A percentile compares a stretch with the other conserved stretches of the same genome.
These are phyloP conservation scores for Magnaporthales sp. DNA, from an alignment of 2,329 filamentous ascomycete genomes.

Conservation along the genomic window DNA sequence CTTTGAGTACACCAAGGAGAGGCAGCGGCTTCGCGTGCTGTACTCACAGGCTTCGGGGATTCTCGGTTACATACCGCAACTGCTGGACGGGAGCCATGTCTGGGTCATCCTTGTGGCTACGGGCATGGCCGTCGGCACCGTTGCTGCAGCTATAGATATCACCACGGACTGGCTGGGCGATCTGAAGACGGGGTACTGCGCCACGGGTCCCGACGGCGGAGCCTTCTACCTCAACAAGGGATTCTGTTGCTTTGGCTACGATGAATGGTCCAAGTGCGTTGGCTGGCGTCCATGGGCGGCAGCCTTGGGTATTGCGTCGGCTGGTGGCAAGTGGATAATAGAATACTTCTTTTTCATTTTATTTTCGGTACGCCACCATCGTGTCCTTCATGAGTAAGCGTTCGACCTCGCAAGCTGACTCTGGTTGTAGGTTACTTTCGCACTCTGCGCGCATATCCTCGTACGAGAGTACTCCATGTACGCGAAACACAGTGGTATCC, in stretches of 20 bases:
- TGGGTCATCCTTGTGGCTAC: conserved; percentile 86
- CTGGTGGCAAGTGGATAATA: conserved; percentile 66
- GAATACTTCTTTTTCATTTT: conserved; percentile 81
- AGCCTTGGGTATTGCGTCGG: conserved; percentile 58
- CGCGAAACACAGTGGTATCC: conserved; percentile 91
- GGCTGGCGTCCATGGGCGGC: conserved; percentile 84
- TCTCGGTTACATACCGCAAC: conserved; percentile 60
- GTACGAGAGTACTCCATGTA: conserved; percentile 80
- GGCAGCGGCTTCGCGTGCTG: conserved; percentile 74
- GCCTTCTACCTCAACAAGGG: conserved; percentile 83
- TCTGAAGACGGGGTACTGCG: conserved; percentile 83
- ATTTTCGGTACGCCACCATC: conserved; percentile 57
- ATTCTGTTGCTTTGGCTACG: conserved; percentile 91
- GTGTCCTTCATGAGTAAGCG: background rate
- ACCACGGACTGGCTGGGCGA: conserved; percentile 90
- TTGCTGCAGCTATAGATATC: conserved; percentile 86
- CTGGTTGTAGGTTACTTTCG: conserved; percentile 59
- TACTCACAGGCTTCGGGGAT: conserved; percentile 61
- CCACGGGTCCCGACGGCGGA: conserved; percentile 65
- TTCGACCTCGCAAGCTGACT: background rate
- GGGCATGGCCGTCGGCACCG: conserved; percentile 70
- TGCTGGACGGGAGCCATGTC: conserved; percentile 80
- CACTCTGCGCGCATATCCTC: conserved; percentile 65
- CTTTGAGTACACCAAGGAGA: conserved; percentile 95
- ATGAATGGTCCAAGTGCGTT: conserved; percentile 69